Evolutionary conservation across 23 red algal genomes (phyloP), one percentile per base, ranked within the genome.

Genomic region (Cyanidiococcus yangmingshanensis): DNA sequence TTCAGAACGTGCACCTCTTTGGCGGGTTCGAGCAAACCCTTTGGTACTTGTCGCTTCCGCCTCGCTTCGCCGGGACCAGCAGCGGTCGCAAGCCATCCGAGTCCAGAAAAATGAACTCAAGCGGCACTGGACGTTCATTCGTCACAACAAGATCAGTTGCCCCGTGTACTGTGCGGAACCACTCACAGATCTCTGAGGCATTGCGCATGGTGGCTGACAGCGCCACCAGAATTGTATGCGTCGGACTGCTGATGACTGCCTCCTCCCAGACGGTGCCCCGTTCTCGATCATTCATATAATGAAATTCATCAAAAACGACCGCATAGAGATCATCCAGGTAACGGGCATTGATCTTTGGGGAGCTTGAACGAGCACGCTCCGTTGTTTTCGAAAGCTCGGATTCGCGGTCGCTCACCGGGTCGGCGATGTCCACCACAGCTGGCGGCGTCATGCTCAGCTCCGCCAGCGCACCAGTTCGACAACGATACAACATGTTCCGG

Each of bases 201-300:
- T 97, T 97, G 35, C 79, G 76, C 76, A 97, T 88, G 0, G 93
- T 97, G 2, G 93, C 93, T 37, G 84, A 89, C 0, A 97, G 87
- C 31, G 93, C 93, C 16, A 97, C 93, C 29, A 91, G 75, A 18
- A 91, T 40, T 7, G 88, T 76, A 1, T 87, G 81, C 45, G 71
- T 39, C 37, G 93, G 87, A 45, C 84, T 90, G 68, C 81, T 58
- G 77, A 97, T 90, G 37, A 97, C 87, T 51, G 87, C 80, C 74
- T 97, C 93, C 71, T 97, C 93, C 93, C 93, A 97, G 0, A 97
- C 93, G 15, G 93, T 97, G 31, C 93, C 93, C 1, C 93, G 82
- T 67, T 91, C 93, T 37, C 34, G 29, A 76, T 90, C 87, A 79
- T 88, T 88, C 75, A 97, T 84, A 50, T 88, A 97, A 74, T 97